Evolutionary conservation across 331 rosid genomes (phyloP).

Genomic region (Cydonia oblonga): DNA sequence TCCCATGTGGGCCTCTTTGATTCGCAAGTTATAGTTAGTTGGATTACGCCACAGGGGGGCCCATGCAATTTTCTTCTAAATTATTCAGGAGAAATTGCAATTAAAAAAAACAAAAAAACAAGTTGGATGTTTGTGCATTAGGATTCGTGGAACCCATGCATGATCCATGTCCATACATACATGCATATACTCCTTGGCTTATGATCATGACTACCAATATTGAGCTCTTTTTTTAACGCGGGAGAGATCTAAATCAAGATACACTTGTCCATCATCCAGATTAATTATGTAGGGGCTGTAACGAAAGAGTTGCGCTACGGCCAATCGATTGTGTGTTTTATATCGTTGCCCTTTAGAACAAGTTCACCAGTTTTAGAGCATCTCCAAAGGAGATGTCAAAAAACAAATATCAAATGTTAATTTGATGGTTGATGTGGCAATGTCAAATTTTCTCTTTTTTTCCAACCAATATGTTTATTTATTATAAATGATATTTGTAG

Average conservation of each 20-base stretch:
- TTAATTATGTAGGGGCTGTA: not conserved
- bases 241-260: constrained; percentile 30
- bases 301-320: not conserved
- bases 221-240: not conserved
- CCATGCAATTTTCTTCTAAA: not conserved
- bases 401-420: too few relatives aligned
- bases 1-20: constrained; percentile 14
- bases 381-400: too few relatives aligned
- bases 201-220: constrained; percentile 8
- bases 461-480: too few relatives aligned
- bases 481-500: too few relatives aligned
- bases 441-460: too few relatives aligned
- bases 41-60: constrained; percentile 19
- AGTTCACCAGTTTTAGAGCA: too few relatives aligned
- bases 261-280: not conserved
- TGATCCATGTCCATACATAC: not conserved
- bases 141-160: constrained; percentile 28
- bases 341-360: not conserved
- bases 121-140: constrained; percentile 13
- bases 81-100: not conserved
- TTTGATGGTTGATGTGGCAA: too few relatives aligned
- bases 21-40: not conserved
- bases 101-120: not conserved
- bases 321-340: not conserved
- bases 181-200: not conserved